Evolutionary conservation across 1,284 basidiomycete genomes (phyloP).

Genomic region (Cryptococcus sp.): DNA sequence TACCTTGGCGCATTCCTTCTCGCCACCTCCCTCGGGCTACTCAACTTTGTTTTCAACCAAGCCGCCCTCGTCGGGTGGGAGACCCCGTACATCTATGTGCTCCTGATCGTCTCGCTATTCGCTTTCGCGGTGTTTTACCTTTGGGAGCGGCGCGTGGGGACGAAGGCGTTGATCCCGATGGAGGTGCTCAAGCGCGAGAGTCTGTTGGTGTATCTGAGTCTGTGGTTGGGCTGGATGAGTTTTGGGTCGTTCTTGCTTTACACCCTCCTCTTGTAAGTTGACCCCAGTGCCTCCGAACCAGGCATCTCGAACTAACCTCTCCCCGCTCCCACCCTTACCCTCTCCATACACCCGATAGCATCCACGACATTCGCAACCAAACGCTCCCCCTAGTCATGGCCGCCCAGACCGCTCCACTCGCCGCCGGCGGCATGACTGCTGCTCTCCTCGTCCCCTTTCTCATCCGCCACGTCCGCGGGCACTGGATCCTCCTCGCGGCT

Average conservation of each 20-base stretch:
- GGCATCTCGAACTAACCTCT: neutral
- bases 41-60: conserved; percentile 41
- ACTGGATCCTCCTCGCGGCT: conserved; percentile 27
- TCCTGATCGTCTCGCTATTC: conserved; percentile 25
- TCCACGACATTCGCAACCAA: conserved; percentile 24
- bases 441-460: conserved; percentile 25
- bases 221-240: conserved; percentile 35
- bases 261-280: conserved; percentile 21
- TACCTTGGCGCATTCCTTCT: conserved; percentile 23
- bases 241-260: conserved; percentile 31
- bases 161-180: conserved; percentile 26
- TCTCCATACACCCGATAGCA: conserved; percentile 9
- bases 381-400: conserved; percentile 20
- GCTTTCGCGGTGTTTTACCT: conserved; percentile 24
- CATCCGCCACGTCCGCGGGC: conserved; percentile 22
- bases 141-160: conserved; percentile 22
- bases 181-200: conserved; percentile 23
- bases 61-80: conserved; percentile 29
- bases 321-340: neutral
- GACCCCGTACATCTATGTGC: conserved; percentile 25
- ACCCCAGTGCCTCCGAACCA: neutral
- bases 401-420: conserved; percentile 24
- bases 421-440: conserved; percentile 21
- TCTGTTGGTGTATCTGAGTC: conserved; percentile 24
- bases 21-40: conserved; percentile 23